Base-by-base conservation (phyloP, 371 early-diverging fungal species). In the Mortierella sp. region DNA sequence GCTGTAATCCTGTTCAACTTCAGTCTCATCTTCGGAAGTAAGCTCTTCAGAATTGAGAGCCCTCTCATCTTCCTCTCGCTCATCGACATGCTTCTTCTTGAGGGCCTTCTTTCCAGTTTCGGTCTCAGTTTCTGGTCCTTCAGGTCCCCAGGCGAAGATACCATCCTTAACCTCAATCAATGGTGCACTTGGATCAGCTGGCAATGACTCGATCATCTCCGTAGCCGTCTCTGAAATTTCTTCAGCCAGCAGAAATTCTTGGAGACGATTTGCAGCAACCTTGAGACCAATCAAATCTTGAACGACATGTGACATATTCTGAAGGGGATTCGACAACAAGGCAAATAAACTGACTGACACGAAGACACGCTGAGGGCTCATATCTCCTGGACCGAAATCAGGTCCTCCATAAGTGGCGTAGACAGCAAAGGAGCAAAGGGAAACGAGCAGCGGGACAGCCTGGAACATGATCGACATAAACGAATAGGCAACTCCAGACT, bases 171-270 rank as follows among this genome's bases (percentile, higher is more conserved):
- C 70, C 24, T 78, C 69, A 55, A 78, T 59, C 22, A 70, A 9
- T 9, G 79, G 74, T 0, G 58, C 54, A 1, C 58, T 28, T 1
- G 39, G 70, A 22, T 73, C 79, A 24, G 73, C 62, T 6, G 78
- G 70, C 62, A 77, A 57, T 4, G 63, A 52, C 51, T 35, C 65
- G 54, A 58, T 54, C 14, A 45, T 22, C 28, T 73, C 70, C 2
- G 61, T 66, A 18, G 62, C 40, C 4, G 64, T 62, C 0, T 60
- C 64, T 5, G 43, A 86, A 35, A 93, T 83, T 61, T 93, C 93
- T 58, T 90, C 93, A 11, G 88, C 86, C 20, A 78, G 78, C 74
- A 95, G 76, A 68, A 93, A 93, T 43, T 83, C 85, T 68, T 77
- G 83, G 11, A 95, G 85, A 22, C 96, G 88, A 6, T 37, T 18